These are phyloP conservation scores for Pleurotus ostreatus DNA, from an alignment of 768 basidiomycete species.

Conservation along the genomic window DNA sequence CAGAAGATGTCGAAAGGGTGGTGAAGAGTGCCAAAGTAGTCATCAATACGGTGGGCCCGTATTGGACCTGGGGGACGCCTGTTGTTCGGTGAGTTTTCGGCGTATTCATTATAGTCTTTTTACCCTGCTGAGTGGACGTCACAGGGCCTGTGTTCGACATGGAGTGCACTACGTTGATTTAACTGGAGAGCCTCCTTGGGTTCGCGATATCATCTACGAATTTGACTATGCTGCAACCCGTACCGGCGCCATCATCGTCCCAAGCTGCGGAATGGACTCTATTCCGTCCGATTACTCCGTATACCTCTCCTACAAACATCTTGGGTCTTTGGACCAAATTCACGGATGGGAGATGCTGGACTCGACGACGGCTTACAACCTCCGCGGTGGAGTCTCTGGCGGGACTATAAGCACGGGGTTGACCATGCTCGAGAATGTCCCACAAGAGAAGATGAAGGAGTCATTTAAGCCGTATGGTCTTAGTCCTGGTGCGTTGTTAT, in stretches of 20 bases:
- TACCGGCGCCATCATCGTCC: slow-evolving; percentile 72
- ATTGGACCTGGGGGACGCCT: slow-evolving; percentile 64
- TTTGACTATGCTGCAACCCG: slow-evolving; percentile 70
- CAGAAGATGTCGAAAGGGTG: slow-evolving; percentile 47
- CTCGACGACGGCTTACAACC: slow-evolving; percentile 51
- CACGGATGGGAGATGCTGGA: slow-evolving; percentile 30
- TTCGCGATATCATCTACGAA: slow-evolving; percentile 53
- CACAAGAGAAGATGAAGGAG: slow-evolving; percentile 27
- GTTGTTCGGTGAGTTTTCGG: slow-evolving; percentile 53
- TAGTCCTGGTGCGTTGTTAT: slow-evolving; percentile 34
- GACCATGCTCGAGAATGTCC: slow-evolving; percentile 32
- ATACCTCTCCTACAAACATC: slow-evolving; percentile 64
- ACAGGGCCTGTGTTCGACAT: slow-evolving; percentile 65
- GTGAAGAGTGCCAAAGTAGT: slow-evolving; percentile 63
- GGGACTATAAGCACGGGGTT: slow-evolving; percentile 54
- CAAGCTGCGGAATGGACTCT: slow-evolving; percentile 75
- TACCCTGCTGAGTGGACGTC: neutral
- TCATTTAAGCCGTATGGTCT: slow-evolving; percentile 21
- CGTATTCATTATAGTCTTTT: neutral
- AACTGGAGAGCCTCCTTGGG: slow-evolving; percentile 69
- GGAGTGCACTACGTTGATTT: slow-evolving; percentile 87
- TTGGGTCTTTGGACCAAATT: slow-evolving; percentile 24
- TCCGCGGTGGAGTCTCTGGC: slow-evolving; percentile 53
- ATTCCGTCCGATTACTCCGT: slow-evolving; percentile 70
- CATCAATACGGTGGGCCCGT: slow-evolving; percentile 78